Conservation (phyloP, 805 yeast genomes). For the Wickerhamiella parazyma region DNA sequence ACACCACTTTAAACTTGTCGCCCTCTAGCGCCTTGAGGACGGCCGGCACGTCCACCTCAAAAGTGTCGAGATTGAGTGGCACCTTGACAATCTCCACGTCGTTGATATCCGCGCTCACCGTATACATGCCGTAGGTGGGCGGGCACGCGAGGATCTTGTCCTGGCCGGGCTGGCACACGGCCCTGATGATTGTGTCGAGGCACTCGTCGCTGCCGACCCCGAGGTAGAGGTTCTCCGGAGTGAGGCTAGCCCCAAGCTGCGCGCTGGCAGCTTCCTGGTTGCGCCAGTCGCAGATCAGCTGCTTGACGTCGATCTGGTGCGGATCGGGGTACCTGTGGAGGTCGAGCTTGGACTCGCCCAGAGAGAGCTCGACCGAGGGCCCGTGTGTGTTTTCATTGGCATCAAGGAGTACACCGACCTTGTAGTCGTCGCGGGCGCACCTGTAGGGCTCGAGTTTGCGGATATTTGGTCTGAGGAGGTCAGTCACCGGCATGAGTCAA, state of each 20-base stretch:
- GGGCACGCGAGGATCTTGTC: constrained; percentile 81
- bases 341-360: constrained; percentile 37
- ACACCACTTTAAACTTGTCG: constrained; percentile 53
- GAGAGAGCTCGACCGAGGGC: constrained; percentile 45
- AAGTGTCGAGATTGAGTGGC: constrained; percentile 43
- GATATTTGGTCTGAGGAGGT: constrained; percentile 75
- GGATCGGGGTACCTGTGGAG: constrained; percentile 96
- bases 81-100: constrained; percentile 69
- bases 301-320: constrained; percentile 68
- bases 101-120: constrained; percentile 78
- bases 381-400: constrained; percentile 96
- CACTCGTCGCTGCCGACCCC: constrained; percentile 98
- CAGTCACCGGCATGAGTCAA: constrained; percentile 25
- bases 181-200: constrained; percentile 76
- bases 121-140: constrained; percentile 96
- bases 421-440: constrained; percentile 94
- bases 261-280: constrained; percentile 33
- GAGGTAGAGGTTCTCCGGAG: constrained; percentile 61
- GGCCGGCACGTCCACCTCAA: constrained; percentile 45
- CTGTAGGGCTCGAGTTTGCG: constrained; percentile 74
- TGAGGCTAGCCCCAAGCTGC: constrained; percentile 26
- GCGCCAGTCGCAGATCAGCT: constrained; percentile 56
- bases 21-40: constrained; percentile 48
- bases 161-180: constrained; percentile 66
- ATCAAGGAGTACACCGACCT: constrained; percentile 74